Evolutionary conservation across 495 filamentous ascomycete genomes (phyloP).

Genomic region (Penicillium canariense): DNA sequence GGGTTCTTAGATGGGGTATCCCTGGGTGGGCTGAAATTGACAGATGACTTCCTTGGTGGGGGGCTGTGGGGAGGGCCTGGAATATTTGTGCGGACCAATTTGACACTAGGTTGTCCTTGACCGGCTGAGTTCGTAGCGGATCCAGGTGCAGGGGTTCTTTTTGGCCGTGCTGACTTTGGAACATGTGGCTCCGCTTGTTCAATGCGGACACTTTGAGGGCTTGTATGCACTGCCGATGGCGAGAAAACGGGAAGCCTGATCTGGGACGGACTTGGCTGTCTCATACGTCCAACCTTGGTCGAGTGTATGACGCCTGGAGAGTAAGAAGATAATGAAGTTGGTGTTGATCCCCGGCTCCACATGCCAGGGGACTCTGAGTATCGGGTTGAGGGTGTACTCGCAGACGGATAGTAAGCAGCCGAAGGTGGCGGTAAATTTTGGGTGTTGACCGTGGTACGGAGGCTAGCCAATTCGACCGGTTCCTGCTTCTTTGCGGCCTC

Average conservation of each 20-base stretch:
- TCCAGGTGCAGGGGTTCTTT: not conserved
- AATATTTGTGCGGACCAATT: not conserved
- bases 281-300: constrained; percentile 53
- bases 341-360: constrained; percentile 87
- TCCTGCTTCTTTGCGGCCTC: constrained; percentile 24
- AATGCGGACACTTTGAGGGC: constrained; percentile 61
- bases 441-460: constrained; percentile 46
- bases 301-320: constrained; percentile 77
- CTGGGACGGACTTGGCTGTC: constrained; percentile 63
- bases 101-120: not conserved
- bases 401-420: constrained; percentile 64
- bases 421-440: constrained; percentile 64
- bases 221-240: constrained; percentile 43
- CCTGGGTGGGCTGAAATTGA: constrained; percentile 42
- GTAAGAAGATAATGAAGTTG: constrained; percentile 94
- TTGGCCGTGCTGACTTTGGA: constrained; percentile 49
- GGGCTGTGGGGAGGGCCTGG: constrained; percentile 55
- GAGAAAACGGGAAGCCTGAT: constrained; percentile 63
- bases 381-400: constrained; percentile 86
- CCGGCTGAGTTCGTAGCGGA: not conserved
- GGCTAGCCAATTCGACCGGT: constrained; percentile 44
- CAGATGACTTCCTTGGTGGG: constrained; percentile 62
- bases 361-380: constrained; percentile 90
- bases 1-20: constrained; percentile 16
- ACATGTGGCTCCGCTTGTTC: constrained; percentile 61